Base-by-base conservation (phyloP, 352 stramenopile species). In the Phytophthora melonis region DNA sequence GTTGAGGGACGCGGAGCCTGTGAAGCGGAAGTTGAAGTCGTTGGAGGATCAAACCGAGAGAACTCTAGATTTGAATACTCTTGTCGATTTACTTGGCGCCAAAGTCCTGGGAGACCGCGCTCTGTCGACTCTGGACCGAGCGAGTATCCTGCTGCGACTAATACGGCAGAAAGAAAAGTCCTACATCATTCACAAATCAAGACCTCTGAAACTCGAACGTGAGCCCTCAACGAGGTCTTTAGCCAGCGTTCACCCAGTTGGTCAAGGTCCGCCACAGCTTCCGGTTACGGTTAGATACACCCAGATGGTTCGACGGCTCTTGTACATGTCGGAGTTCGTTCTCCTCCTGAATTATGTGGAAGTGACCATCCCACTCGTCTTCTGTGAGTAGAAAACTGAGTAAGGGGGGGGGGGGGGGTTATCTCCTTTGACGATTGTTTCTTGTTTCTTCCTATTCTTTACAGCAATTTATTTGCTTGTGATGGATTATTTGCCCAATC, bases 281-380 rank as follows among this genome's bases (percentile, higher is more conserved):
- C 50, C 34, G 3, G 36, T 67, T 18, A 63, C 66, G 1, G 50
- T 67, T 1, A 45, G n/a, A 9, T 65, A 79, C 5, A 69, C 68
- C 0, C 58, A 54, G 1, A 27, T 52, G 50, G 59, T 63, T 3
- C 53, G 58, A 11, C 32, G 61, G 3, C 30, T 81, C 10, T n/a
- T 78, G 23, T 81, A 81, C 39, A 62, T 65, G 23, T 43, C 74
- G 18, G 74, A 78, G 58, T 81, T 81, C 41, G 41, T 78, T 0
- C 45, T 75, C 1, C 63, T 82, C 8, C 61, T 77, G 30, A 79
- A 81, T 39, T 82, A 75, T 13, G 75, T 82, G 8, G 74, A 81
- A n/a, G 70, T 80, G 13, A 54, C 75, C 21, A 70, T 78, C 10
- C 74, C 70, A 3, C 53, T 78, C 16, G 63, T 80, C 9, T 81